A percentile compares a stretch with the other conserved stretches of the same genome.
phyloP scores from a whole-genome alignment of 441 rosid species.

The Pelargonium australe region DNA sequence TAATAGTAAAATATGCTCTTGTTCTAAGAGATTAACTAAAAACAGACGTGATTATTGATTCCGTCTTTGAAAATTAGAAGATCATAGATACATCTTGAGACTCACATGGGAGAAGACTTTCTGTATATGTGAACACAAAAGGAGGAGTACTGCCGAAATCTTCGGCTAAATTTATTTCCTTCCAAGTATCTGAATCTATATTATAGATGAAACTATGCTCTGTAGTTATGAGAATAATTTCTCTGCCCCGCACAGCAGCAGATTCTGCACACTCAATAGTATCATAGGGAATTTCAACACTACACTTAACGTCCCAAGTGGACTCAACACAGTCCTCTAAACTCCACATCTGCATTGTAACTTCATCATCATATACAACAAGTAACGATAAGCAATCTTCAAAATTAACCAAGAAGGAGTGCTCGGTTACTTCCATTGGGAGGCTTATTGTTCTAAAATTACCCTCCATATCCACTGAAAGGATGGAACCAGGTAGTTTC shows the following conservation, averaged over 20 bases:
- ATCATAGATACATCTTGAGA: background rate
- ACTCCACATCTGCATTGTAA: constrained; percentile 11
- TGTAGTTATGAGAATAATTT: constrained; percentile 15
- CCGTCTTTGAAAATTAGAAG: background rate
- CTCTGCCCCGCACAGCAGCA: constrained; percentile 5
- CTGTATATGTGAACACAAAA: constrained; percentile 10
- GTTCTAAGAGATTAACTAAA: no score
- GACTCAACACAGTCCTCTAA: constrained; percentile 13
- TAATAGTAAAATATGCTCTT: background rate
- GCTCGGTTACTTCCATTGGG: constrained; percentile 5
- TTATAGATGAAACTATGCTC: constrained; percentile 14
- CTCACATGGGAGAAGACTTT: constrained; percentile 23
- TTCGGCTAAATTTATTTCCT: background rate
- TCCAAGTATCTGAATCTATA: constrained; percentile 8
- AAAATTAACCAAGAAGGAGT: constrained; percentile 5
- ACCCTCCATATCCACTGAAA: constrained; percentile 8
- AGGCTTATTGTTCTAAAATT: background rate
- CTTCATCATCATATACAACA: constrained; percentile 14
- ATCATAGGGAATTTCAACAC: constrained; percentile 8
- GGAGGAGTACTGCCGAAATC: background rate
- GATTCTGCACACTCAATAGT: constrained; percentile 7
- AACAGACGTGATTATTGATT: background rate
- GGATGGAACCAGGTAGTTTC: constrained; percentile 16
- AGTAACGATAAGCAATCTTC: constrained; percentile 16
- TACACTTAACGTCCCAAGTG: constrained; percentile 16